A percentile compares a stretch with the other conserved stretches of the same genome.
These are phyloP conservation scores for Solanum microdontum DNA, from an alignment of 257 asterid genomes.

Conservation along the genomic window DNA sequence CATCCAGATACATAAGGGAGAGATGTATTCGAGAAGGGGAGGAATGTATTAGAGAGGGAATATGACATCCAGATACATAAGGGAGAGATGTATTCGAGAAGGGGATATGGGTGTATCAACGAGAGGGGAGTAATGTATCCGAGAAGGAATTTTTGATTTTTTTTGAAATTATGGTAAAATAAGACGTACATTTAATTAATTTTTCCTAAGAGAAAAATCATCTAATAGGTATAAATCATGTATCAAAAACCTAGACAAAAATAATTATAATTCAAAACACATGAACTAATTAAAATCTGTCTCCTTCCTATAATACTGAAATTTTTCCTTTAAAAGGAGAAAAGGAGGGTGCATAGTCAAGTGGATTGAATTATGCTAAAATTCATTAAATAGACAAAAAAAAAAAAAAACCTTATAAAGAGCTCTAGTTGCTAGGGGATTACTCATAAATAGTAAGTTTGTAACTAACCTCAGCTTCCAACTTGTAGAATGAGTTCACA, in stretches of 20 bases:
- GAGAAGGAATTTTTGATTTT: background rate
- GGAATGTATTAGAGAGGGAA: background rate
- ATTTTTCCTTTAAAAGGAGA: no score
- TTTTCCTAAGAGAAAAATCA: background rate
- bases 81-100: background rate
- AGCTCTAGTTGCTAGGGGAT: background rate
- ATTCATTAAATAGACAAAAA: background rate
- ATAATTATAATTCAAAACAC: background rate
- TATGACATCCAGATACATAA: background rate
- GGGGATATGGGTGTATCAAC: background rate
- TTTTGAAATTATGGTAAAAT: no score
- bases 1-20: background rate
- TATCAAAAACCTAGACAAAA: background rate
- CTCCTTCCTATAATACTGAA: background rate
- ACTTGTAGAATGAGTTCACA: constrained; percentile 48
- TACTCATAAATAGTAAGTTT: background rate
- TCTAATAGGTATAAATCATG: no score
- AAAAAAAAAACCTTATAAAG: background rate
- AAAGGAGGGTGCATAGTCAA: background rate
- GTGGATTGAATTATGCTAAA: background rate
- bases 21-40: background rate
- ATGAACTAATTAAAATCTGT: background rate
- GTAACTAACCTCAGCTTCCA: constrained; percentile 43
- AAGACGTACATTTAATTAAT: no score
- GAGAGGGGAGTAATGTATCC: background rate